Base-by-base conservation (phyloP, 768 basidiomycete genomes). In the Clitopilus hobsonii region DNA sequence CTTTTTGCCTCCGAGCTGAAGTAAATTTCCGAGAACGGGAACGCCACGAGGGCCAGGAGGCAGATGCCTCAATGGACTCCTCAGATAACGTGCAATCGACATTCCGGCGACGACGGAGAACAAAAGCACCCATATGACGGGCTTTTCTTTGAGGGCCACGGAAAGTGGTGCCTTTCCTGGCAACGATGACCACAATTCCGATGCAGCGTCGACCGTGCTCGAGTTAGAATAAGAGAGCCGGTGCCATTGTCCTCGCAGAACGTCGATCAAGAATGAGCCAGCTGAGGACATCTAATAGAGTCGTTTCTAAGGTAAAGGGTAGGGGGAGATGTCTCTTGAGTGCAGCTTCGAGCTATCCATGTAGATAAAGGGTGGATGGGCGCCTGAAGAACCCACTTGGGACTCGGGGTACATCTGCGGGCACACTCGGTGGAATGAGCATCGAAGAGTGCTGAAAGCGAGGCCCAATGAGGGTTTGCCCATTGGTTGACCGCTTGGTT, bases 21-120 rank as follows among this genome's bases (percentile, higher is more conserved):
- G 54, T 3, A 63, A 49, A 48, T 66, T 69, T 14, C 69, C 69
- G 16, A 71, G 16, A 47, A 71, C 22, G 1, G 69, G 69, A 13
- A 61, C 26, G 5, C 65, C 68, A 5, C 26, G 55, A 1, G 69
- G 69, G 6, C 69, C 69, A 23, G 67, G 69, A 5, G 67, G 67
- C 10, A 36, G 50, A 20, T 45, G 41, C 41, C 41, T 45, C 41
- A 45, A 20, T 11, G 41, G 51, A 30, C 30, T 14, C 11, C 51
- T 45, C 25, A 53, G 62, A 41, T 51, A 47, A 36, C 61, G 61
- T 36, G 24, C 62, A 38, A 59, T 59, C 28, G 56, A 45, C 22
- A 45, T 23, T 5, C 41, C 18, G 10, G 41, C 41, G n/a, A 45
- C 6, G 3, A 20, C 41, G 18, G 41, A 45, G 6, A 45, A 45